A percentile compares a stretch with the other conserved stretches of the same genome.
Evolutionary conservation across 2,329 filamentous ascomycete genomes (phyloP).

Genomic region (Gaeumannomyces sp.): DNA sequence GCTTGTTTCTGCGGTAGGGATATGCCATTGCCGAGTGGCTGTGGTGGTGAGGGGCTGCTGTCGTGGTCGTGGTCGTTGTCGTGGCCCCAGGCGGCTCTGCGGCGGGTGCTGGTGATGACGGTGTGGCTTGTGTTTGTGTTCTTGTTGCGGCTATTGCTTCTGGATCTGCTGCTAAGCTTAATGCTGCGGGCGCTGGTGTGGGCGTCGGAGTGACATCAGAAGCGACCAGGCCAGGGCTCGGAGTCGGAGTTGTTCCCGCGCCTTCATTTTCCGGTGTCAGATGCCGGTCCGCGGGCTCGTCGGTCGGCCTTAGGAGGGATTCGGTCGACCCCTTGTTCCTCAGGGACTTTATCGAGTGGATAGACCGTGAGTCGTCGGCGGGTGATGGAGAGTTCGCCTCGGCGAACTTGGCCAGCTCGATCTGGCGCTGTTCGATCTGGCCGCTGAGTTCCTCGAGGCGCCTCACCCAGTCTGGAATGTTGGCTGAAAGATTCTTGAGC

Average conservation of each 20-base stretch:
- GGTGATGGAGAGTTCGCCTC: slow-evolving; percentile 17
- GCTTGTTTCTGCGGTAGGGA: slow-evolving; percentile 29
- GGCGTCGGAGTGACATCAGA: not conserved
- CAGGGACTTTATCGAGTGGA: not conserved
- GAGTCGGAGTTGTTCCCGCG: not conserved
- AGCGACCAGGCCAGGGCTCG: no score
- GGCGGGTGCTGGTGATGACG: not conserved
- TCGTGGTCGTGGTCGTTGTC: no score
- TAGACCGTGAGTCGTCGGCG: not conserved
- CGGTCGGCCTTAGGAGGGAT: slow-evolving; percentile 24
- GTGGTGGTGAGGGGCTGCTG: not conserved
- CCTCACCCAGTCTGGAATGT: slow-evolving; percentile 54
- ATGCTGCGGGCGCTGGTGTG: no score
- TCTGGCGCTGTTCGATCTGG: slow-evolving; percentile 56
- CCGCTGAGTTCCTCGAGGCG: slow-evolving; percentile 54
- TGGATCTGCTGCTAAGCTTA: slow-evolving; percentile 23
- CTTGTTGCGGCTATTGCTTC: slow-evolving; percentile 18
- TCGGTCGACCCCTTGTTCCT: slow-evolving; percentile 8
- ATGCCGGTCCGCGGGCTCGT: not conserved
- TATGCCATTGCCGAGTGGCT: slow-evolving; percentile 4
- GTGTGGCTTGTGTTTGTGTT: not conserved
- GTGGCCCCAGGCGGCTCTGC: not conserved
- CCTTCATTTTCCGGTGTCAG: not conserved
- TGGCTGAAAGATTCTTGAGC: slow-evolving; percentile 45
- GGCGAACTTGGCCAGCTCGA: slow-evolving; percentile 43